phyloP scores from a whole-genome alignment of 192 early-diverging fungal genomes.

The Funneliformis geosporum region DNA sequence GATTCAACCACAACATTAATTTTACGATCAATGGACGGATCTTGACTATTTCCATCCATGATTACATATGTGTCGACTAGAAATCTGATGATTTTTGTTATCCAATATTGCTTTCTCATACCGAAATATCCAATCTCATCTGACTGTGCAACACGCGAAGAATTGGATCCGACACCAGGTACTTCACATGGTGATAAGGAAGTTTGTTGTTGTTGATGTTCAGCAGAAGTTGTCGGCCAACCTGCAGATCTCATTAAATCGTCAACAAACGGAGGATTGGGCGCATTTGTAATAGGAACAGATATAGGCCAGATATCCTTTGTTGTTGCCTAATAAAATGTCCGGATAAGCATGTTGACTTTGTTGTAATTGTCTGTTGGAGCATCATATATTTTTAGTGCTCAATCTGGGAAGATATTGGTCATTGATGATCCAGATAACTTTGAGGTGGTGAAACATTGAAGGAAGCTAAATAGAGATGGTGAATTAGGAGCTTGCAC shows the following conservation, averaged over 20 bases:
- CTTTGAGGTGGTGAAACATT: slow-evolving; percentile 12
- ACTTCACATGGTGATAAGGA: slow-evolving; percentile 37
- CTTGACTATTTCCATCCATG: slow-evolving; percentile 43
- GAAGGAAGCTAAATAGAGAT: slow-evolving; percentile 17
- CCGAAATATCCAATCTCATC: slow-evolving; percentile 37
- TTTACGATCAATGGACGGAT: slow-evolving; percentile 43
- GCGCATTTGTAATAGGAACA: slow-evolving; percentile 33
- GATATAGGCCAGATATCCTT: slow-evolving; percentile 33
- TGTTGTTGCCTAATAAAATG: slow-evolving; percentile 38
- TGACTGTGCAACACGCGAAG: slow-evolving; percentile 45
- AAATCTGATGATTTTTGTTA: slow-evolving; percentile 38
- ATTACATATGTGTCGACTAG: slow-evolving; percentile 34
- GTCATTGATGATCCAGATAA: slow-evolving; percentile 32
- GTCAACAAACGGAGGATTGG: slow-evolving; percentile 32
- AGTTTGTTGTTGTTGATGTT: slow-evolving; percentile 19
- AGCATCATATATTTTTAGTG: slow-evolving; percentile 40
- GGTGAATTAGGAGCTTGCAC: slow-evolving; percentile 25
- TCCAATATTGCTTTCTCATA: neutral
- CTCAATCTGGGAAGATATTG: slow-evolving; percentile 48
- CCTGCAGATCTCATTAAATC: slow-evolving; percentile 20
- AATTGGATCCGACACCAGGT: slow-evolving; percentile 25
- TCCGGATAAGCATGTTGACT: slow-evolving; percentile 37
- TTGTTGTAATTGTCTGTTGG: slow-evolving; percentile 33
- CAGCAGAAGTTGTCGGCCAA: slow-evolving; percentile 8
- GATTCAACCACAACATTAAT: slow-evolving; percentile 37